Evolutionary conservation across 345 rosid genomes (phyloP), one percentile per base, ranked within the genome.

Genomic region (Bruguiera parviflora): DNA sequence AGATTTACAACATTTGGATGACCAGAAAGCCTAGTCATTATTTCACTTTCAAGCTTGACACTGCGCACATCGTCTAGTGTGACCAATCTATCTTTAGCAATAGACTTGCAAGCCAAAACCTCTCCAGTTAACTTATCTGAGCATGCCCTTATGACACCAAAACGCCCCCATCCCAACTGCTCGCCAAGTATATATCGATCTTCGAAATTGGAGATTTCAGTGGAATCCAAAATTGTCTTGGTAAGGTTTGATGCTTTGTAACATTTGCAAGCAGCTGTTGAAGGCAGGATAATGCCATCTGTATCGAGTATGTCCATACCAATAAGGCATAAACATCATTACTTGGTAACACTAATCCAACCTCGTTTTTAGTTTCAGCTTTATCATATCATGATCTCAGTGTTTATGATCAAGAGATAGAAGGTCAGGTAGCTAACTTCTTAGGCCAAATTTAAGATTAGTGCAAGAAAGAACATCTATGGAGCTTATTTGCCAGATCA

Each of bases 81-180:
- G 8, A 79, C 75, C 61, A 85, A 59, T 64, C 89, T 86, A 52
- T 83, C 91, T 82, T 83, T 85, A 31, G 87, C 82, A 37, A 87
- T 83, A 63, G 91, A 83, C 74, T 87, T 87, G 59, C 85, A 89
- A 73, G 97, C 90, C 59, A 84, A 80, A 67, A 81, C 79, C 71
- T 81, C 84, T 47, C 85, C 85, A 15, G 88, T 80, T 47, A 83
- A 70, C 76, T 75, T 84, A 68, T 82, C 88, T 1, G 87, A 80
- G 74, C 98, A 88, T 37, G 81, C 83, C 75, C 92, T 84, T 71
- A 92, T 89, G 53, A 88, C 84, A 35, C 96, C 96, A 53, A 87
- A 89, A 63, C 84, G 94, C 21, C 98, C 92, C 92, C 87, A 89
- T 32, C 94, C 98, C 66, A 92, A 75, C 61, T 85, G 89, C 73